Percentiles rank a stretch among this genome's conserved stretches.
phyloP scores from a whole-genome alignment of 2,329 filamentous ascomycete species.

The Chrysoporthe puriensis region DNA sequence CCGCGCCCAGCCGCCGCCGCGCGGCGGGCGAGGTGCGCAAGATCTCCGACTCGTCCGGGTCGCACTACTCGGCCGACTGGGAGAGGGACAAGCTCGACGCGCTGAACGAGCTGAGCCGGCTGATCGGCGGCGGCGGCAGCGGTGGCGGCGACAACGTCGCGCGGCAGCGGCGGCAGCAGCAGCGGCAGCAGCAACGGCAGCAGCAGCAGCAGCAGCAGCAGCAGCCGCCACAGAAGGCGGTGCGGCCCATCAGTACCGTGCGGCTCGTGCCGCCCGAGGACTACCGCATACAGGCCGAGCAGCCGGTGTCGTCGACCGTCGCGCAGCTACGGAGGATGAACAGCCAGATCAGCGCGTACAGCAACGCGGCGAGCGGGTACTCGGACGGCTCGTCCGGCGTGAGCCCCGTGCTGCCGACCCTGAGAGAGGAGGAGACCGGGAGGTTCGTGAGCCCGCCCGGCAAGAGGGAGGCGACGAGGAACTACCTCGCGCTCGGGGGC shows the following conservation, averaged over 20 bases:
- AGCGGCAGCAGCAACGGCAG: neutral
- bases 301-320: slow-evolving; percentile 46
- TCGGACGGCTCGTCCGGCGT: slow-evolving; percentile 31
- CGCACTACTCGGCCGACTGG: slow-evolving; percentile 17
- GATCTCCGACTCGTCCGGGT: slow-evolving; percentile 21
- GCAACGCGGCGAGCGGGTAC: slow-evolving; percentile 44
- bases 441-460: slow-evolving; percentile 37
- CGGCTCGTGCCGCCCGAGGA: slow-evolving; percentile 21
- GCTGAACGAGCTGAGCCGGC: slow-evolving; percentile 21
- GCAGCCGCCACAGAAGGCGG: neutral
- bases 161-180: neutral
- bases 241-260: slow-evolving; percentile 17
- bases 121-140: slow-evolving; percentile 10
- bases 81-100: slow-evolving; percentile 23
- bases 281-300: slow-evolving; percentile 8
- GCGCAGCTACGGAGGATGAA: slow-evolving; percentile 62
- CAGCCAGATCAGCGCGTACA: slow-evolving; percentile 52
- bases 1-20: neutral
- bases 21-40: slow-evolving; percentile 27
- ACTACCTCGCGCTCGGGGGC: slow-evolving; percentile 52
- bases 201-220: slow-evolving; percentile 4
- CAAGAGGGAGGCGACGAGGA: slow-evolving; percentile 40
- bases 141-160: neutral
- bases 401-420: slow-evolving; percentile 41
- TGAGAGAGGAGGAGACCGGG: slow-evolving; percentile 41